Base-by-base conservation (phyloP, 129 eudicot species). In the Cynara cardunculus region DNA sequence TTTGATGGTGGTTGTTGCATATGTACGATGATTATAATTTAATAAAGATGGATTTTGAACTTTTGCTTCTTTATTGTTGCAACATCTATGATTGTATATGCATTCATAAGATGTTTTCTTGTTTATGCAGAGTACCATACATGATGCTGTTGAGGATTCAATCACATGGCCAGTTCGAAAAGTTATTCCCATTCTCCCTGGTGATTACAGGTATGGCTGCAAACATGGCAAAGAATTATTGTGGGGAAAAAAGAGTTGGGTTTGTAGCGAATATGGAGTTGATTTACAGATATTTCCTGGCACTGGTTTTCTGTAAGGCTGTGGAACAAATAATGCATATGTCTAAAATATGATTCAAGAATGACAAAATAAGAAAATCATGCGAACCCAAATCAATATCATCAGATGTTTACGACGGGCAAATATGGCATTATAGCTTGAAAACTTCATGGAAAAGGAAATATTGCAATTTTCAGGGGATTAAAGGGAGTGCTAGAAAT, bases 161-260 rank as follows among this genome's bases (percentile, higher is more conserved):
- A 94, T 92, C 72, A 94, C 90, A 46, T 94, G 98, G 98, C 98
- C 98, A 28, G 96, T 92, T 66, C 89, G 98, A 75, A 94, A 90
- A 85, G 87, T 94, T 76, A 90, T 94, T 81, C 98, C 97, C 72
- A 92, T 94, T 77, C 53, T 92, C 77, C 98, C 98, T 25, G 98
- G 98, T 71, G 97, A 94, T 84, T 94, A 94, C 84, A 94, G 98
- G 98, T 92, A 84, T 10, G 37, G 71, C 69, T 79, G 59, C 80
- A 44, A 30, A 34, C 68, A 16, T 21, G 61, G 14, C 4, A 73
- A 72, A 71, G 19, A 30, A 75, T 41, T 37, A 68, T 30, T 16
- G 6, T 74, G 9, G 21, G 19, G n/a, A 46, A 74, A 5, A 74
- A 24, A 28, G 28, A 76, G 41, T 74, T 7, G 26, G 21, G n/a